These are phyloP conservation scores for Orbilia brochopaga DNA, from an alignment of 2,329 filamentous ascomycete genomes.

Conservation along the genomic window DNA sequence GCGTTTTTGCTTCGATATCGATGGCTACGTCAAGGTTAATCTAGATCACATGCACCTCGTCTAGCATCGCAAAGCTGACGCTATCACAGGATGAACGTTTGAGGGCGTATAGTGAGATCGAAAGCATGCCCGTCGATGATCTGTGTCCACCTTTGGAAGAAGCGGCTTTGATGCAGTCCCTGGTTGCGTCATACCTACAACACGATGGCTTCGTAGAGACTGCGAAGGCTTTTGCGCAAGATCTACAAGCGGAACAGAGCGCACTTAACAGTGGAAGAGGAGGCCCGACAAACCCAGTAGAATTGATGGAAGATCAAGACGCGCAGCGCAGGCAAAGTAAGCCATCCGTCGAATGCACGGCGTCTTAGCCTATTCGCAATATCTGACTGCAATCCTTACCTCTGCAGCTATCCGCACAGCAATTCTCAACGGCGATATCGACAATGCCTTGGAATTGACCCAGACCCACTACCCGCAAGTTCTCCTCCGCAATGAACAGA, in stretches of 20 bases:
- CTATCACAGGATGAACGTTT: constrained; percentile 65
- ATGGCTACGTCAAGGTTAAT: constrained; percentile 77
- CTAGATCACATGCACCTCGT: not conserved
- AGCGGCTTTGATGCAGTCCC: constrained; percentile 77
- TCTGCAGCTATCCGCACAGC: constrained; percentile 77
- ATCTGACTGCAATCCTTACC: constrained; percentile 28
- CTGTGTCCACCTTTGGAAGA: constrained; percentile 73
- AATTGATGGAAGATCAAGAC: constrained; percentile 80
- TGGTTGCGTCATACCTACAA: constrained; percentile 76
- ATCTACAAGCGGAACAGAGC: constrained; percentile 75
- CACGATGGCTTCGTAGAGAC: constrained; percentile 97
- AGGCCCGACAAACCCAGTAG: constrained; percentile 62
- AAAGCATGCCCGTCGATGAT: constrained; percentile 64
- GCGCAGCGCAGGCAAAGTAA: constrained; percentile 83
- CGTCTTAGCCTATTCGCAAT: not conserved
- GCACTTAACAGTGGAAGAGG: constrained; percentile 66
- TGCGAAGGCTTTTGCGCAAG: constrained; percentile 82
- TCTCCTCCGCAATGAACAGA: constrained; percentile 77
- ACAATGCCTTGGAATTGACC: constrained; percentile 83
- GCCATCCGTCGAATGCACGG: constrained; percentile 55
- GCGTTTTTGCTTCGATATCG: constrained; percentile 89
- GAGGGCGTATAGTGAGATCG: constrained; percentile 69
- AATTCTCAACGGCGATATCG: constrained; percentile 89
- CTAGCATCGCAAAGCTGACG: constrained; percentile 46
- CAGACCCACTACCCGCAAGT: constrained; percentile 79